Base-by-base conservation (phyloP, 163 green algal genomes). In the Chlamydomonas reinhardtii region DNA sequence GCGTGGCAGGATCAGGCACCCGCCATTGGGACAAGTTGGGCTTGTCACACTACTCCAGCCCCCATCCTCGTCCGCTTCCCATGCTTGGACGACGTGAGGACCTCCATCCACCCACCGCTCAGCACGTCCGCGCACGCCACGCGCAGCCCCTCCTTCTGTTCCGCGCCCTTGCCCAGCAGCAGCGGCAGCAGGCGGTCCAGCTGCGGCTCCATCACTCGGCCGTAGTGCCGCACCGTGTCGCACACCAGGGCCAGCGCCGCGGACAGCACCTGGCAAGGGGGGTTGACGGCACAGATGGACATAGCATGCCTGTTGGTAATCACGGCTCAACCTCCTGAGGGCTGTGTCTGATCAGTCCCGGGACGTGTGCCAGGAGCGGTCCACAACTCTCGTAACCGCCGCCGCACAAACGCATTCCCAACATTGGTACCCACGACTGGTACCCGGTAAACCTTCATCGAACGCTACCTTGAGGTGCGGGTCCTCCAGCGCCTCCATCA, bases 401-500 rank as follows among this genome's bases (percentile, higher is more conserved):
- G 5, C 39, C 39, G 39, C 39, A 8, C 39, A 48, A 48, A 48
- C 39, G n/a, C n/a, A 5, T 48, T 48, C 39, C 8, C 39, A 5
- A 48, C 39, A 8, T 9, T 56, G 6, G 1, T 16, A 9, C 74
- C 0, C 74, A 87, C n/a, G n/a, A n/a, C n/a, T n/a, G n/a, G n/a
- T n/a, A n/a, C n/a, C n/a, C n/a, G n/a, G n/a, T n/a, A n/a, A n/a
- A n/a, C n/a, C n/a, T n/a, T n/a, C n/a, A n/a, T n/a, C n/a, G n/a
- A n/a, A n/a, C n/a, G n/a, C n/a, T n/a, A n/a, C 82, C 82, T 87
- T 87, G 8, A 76, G 72, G 61, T 87, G 82, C 2, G 82, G 82
- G 32, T 87, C 82, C n/a, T 87, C 82, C 29, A 87, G 82, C 22
- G 82, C 72, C 61, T 87, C 82, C 61, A 87, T 12, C n/a, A 87